These are phyloP conservation scores for Piper betle DNA, from an alignment of 164 flowering plant genomes.

Conservation along the genomic window DNA sequence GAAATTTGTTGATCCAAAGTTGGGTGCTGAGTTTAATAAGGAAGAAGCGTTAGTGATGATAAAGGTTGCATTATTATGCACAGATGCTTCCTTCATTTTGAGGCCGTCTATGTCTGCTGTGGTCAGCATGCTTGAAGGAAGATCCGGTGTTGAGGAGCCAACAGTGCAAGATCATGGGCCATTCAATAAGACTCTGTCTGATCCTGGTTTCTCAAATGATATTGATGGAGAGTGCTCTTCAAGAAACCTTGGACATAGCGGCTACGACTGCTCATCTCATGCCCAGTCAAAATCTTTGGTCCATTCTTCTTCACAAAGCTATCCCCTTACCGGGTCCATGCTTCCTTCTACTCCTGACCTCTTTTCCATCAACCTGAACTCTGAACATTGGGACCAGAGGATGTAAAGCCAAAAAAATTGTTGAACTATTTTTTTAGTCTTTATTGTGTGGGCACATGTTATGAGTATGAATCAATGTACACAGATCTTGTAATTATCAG, in stretches of 20 bases:
- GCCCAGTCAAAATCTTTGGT: background rate
- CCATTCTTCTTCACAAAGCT: background rate
- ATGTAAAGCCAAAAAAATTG: no score
- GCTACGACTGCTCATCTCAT: background rate
- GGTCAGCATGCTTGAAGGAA: conserved; percentile 67
- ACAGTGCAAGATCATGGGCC: background rate
- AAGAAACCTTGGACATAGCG: background rate
- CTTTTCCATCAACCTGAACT: background rate
- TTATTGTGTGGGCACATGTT: no score
- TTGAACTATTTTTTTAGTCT: no score
- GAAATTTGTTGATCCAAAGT: conserved; percentile 55
- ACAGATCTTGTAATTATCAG: no score
- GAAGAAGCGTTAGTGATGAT: conserved; percentile 51
- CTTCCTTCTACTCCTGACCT: background rate
- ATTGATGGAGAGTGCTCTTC: background rate
- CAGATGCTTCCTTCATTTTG: conserved; percentile 56
- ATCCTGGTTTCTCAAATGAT: background rate
- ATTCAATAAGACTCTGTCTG: background rate
- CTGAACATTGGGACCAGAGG: background rate
- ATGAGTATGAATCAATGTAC: no score
- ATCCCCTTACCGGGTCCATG: no score
- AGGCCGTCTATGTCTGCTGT: conserved; percentile 67
- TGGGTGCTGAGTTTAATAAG: conserved; percentile 33
- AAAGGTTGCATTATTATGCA: conserved; percentile 47
- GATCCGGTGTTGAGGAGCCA: background rate